These are phyloP conservation scores for Cocos nucifera DNA, from an alignment of 176 grass and related monocot species.

Conservation along the genomic window DNA sequence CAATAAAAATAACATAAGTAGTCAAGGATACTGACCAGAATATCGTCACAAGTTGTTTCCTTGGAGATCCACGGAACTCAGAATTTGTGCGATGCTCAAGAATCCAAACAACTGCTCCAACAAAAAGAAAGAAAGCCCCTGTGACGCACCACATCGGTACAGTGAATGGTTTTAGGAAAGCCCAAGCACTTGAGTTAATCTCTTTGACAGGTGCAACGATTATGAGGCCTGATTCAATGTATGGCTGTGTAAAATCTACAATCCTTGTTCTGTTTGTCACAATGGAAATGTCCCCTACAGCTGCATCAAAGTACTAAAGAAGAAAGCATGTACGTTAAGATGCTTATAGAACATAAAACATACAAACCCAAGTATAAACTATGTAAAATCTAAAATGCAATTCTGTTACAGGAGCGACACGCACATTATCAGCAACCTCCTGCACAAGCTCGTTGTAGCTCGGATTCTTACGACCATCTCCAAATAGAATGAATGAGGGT, in stretches of 20 bases:
- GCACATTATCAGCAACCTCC: slow-evolving; percentile 55
- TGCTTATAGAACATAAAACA: too few species aligned
- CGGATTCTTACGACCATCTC: slow-evolving; percentile 72
- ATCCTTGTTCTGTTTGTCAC: slow-evolving; percentile 55
- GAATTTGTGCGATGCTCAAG: slow-evolving; percentile 65
- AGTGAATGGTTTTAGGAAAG: slow-evolving; percentile 78
- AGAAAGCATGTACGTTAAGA: background rate
- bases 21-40: slow-evolving; percentile 48
- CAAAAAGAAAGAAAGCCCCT: slow-evolving; percentile 51
- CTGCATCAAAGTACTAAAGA: slow-evolving; percentile 57
- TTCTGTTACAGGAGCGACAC: slow-evolving; percentile 3
- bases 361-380: too few species aligned
- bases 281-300: slow-evolving; percentile 72
- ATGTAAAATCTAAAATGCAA: background rate
- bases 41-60: slow-evolving; percentile 56
- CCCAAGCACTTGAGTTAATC: slow-evolving; percentile 62
- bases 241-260: slow-evolving; percentile 86
- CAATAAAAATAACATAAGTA: background rate
- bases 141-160: slow-evolving; percentile 62
- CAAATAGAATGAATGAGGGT: slow-evolving; percentile 41
- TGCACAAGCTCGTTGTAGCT: slow-evolving; percentile 53
- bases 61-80: slow-evolving; percentile 55
- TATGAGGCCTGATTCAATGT: slow-evolving; percentile 63
- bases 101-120: slow-evolving; percentile 75
- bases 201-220: slow-evolving; percentile 48